Base-by-base conservation (phyloP, 306 rosid species). In the Cajanus cajan region DNA sequence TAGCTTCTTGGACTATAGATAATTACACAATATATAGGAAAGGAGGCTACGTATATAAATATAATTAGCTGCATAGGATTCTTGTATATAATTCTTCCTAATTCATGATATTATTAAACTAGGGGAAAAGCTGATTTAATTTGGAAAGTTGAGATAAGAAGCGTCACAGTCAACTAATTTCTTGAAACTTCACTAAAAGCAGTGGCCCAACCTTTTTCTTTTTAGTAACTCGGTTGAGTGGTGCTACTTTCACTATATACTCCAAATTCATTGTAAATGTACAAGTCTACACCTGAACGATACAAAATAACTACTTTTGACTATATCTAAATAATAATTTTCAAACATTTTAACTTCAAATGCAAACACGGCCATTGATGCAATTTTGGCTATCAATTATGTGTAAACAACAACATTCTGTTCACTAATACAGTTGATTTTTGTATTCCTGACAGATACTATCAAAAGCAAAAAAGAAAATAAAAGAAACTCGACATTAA, bases 131-230 rank as follows among this genome's bases (percentile, higher is more conserved):
- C 65, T 78, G 66, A 73, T 37, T 8, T 21, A 54, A 21, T n/a
- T 72, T 78, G 80, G 50, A 83, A 72, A 83, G 86, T 64, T 83
- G 22, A 67, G 57, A 55, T 78, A 72, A 64, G 79, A 78, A 71
- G 58, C 59, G 39, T 70, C 74, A 68, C 43, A 50, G 37, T 75
- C 82, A 79, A 78, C 78, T 74, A 64, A 54, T 36, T 69, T 54
- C 82, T 65, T 37, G 45, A 70, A 63, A 55, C 77, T 45, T 85
- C 88, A 57, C 78, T 75, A 62, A 45, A 18, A 55, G 55, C 22
- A 63, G 78, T 43, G 18, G 31, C 33, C 24, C 63, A 13, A 71
- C 80, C 86, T 73, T 78, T 83, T 65, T 66, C 77, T 52, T 83
- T 72, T 72, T 39, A 9, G 63, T 69, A 44, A 72, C 72, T 48